These are phyloP conservation scores for Arthrocladium fulminans DNA, from an alignment of 2,329 filamentous ascomycete species.

Conservation along the genomic window DNA sequence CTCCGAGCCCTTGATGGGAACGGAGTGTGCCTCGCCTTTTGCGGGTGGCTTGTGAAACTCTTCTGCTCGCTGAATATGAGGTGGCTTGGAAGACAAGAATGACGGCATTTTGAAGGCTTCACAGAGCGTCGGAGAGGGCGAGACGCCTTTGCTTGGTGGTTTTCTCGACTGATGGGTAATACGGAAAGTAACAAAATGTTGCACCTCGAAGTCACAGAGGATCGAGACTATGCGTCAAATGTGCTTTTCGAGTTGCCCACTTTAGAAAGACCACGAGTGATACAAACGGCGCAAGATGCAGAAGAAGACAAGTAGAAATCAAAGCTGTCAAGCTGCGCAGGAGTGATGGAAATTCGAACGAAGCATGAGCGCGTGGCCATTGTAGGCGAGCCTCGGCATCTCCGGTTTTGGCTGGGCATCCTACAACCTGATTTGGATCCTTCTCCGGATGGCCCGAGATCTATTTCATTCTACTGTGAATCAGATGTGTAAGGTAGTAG, in stretches of 20 bases:
- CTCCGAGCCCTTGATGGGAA: slow-evolving; percentile 67
- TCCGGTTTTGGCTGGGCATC: too few species aligned
- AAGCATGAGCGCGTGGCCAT: too few species aligned
- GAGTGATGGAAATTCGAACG: too few species aligned
- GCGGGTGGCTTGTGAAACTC: slow-evolving; percentile 57
- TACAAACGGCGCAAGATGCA: background rate
- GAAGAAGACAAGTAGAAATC: background rate
- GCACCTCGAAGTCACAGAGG: background rate
- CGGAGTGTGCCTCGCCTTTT: slow-evolving; percentile 66
- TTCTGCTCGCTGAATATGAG: slow-evolving; percentile 31
- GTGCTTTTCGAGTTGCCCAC: background rate
- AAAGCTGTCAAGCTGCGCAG: background rate
- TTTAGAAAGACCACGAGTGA: background rate
- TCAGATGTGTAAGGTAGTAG: too few species aligned
- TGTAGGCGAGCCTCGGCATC: too few species aligned
- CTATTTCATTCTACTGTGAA: too few species aligned
- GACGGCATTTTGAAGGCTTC: slow-evolving; percentile 29
- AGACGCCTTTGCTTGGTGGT: background rate
- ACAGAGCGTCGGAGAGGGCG: background rate
- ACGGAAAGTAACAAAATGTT: background rate
- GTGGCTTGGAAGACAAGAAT: slow-evolving; percentile 26
- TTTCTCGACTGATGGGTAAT: background rate
- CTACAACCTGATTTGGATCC: too few species aligned
- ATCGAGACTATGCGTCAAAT: background rate
- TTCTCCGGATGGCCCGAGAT: too few species aligned